Evolutionary conservation across 1,284 basidiomycete genomes (phyloP), one percentile per base, ranked within the genome.

Genomic region (Ceratorhiza oryzae-sativae): DNA sequence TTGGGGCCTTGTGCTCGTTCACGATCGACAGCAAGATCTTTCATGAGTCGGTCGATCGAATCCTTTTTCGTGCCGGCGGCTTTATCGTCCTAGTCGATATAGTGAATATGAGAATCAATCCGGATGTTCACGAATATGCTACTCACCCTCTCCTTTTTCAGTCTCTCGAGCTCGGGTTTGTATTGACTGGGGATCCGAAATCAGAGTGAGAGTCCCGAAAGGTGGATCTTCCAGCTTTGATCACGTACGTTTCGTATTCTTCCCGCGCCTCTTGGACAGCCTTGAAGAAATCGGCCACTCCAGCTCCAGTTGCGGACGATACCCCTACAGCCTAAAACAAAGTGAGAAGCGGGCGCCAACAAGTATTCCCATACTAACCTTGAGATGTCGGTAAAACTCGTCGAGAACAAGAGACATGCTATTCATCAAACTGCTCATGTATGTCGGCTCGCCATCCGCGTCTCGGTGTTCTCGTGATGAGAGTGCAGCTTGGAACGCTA

Each of bases 371-470:
- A 8, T 41, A 48, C 82, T 76, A 67, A 95, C 95, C 83, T 93
- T 93, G 56, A 99, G 83, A 77, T 97, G 93, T 81, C 96, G 94
- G 84, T 99, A 99, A 78, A 99, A 99, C 79, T 99, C 97, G 79
- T 99, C 97, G 71, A 99, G 82, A 6, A 99, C 96, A 58, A 99
- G 83, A 80, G 95, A 95, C 97, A 99, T 99, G 79, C 93, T 95
- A 77, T 97, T 95, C 97, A 99, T 99, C 75, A 99, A 84, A 78
- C 94, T 96, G 81, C 95, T 97, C 94, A 98, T 97, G 81, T 98
- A 99, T 53, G 93, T 97, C 61, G 93, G 92, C 77, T 97, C 95
- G 53, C 94, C 96, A 74, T 94, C 92, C 9, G 90, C 85, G 77
- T 94, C 92, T 51, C 86, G 84, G 18, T 88, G 86, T 8, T 83